Evolutionary conservation across 768 basidiomycete species (phyloP).

Genomic region (Phallus indusiatus): DNA sequence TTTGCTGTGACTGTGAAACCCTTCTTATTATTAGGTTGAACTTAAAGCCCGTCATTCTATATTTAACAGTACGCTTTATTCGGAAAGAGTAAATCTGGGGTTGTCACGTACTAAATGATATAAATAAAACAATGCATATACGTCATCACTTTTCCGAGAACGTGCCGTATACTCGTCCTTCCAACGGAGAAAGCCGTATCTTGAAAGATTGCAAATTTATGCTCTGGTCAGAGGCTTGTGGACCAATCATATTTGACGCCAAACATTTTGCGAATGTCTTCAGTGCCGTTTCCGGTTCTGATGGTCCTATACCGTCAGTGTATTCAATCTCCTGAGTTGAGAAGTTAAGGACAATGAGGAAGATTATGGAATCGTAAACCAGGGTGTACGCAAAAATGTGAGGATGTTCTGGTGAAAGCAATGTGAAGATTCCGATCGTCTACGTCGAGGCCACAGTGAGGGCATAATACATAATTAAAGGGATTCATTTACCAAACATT

Average conservation of each 20-base stretch:
- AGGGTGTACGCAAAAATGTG: slow-evolving; percentile 48
- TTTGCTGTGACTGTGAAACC: too few relatives aligned
- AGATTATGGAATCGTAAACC: slow-evolving; percentile 20
- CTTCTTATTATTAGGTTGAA: too few relatives aligned
- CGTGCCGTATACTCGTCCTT: neutral
- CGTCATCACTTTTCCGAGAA: too few relatives aligned
- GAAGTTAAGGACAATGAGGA: slow-evolving; percentile 39
- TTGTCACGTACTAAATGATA: too few relatives aligned
- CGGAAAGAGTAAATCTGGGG: too few relatives aligned
- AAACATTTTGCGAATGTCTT: neutral
- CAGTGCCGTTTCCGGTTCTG: neutral
- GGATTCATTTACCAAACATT: slow-evolving; percentile 38
- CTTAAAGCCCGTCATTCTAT: too few relatives aligned
- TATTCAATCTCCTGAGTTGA: slow-evolving; percentile 18
- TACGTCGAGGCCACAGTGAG: slow-evolving; percentile 19
- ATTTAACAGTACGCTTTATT: too few relatives aligned
- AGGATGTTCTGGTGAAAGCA: slow-evolving; percentile 36
- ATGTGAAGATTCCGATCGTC: slow-evolving; percentile 54
- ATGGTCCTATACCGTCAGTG: neutral
- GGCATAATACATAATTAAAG: neutral
- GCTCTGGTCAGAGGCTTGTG: neutral
- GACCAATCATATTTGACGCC: neutral
- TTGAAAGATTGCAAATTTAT: neutral
- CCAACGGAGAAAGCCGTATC: neutral
- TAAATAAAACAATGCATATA: too few relatives aligned